Evolutionary conservation across 768 basidiomycete species (phyloP).

Genomic region (Holtermanniella nyarrowii): DNA sequence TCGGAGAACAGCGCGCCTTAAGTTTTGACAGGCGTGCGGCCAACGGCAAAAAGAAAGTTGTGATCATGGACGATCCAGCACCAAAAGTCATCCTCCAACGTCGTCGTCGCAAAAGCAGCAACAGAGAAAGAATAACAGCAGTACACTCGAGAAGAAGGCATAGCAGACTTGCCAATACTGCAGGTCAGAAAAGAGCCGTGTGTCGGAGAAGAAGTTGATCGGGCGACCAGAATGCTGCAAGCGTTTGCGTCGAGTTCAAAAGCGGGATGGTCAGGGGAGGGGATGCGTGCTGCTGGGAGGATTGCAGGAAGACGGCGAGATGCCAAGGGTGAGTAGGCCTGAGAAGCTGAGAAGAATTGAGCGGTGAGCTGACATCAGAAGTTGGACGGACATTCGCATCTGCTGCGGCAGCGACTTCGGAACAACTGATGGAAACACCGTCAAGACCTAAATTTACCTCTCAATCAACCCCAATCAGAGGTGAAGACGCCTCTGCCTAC

Average conservation of each 20-base stretch:
- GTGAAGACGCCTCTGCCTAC: slow-evolving; percentile 17
- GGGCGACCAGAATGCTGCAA: neutral
- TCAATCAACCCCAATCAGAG: neutral
- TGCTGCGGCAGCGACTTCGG: neutral
- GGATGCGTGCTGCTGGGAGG: neutral
- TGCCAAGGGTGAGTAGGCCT: neutral
- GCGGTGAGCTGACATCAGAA: neutral
- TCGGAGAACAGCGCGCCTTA: too few relatives aligned
- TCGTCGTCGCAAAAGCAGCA: too few relatives aligned
- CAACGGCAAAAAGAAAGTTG: too few relatives aligned
- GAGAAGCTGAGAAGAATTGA: neutral
- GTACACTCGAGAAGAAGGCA: too few relatives aligned
- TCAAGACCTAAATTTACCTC: neutral
- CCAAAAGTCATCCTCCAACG: too few relatives aligned
- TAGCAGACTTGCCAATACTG: too few relatives aligned
- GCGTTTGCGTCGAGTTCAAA: neutral
- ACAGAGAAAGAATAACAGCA: too few relatives aligned
- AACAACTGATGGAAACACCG: too few relatives aligned
- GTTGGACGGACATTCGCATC: neutral
- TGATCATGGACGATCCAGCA: too few relatives aligned
- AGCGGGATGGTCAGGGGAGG: neutral
- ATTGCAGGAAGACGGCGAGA: neutral
- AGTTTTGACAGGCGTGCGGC: too few relatives aligned
- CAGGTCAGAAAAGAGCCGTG: too few relatives aligned
- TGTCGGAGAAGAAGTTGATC: too few relatives aligned